Evolutionary conservation across 257 asterid genomes (phyloP).

Genomic region (Scutellaria galericulata): DNA sequence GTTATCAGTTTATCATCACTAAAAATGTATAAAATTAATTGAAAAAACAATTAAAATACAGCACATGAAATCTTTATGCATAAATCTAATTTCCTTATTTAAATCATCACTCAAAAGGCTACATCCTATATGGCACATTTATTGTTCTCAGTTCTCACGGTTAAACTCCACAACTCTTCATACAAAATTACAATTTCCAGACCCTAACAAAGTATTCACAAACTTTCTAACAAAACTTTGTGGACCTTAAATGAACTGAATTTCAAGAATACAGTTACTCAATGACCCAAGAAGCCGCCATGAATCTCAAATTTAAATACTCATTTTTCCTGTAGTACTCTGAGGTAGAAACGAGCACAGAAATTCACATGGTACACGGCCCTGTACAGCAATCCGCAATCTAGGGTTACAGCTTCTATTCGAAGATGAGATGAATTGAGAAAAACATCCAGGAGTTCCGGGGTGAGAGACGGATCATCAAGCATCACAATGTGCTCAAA

Average conservation of each 20-base stretch:
- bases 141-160: slow-evolving; percentile 28
- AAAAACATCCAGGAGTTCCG: not conserved
- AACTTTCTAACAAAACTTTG: slow-evolving; percentile 38
- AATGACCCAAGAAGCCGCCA: not conserved
- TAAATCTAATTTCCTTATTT: not conserved
- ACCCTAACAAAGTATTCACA: slow-evolving; percentile 25
- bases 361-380: slow-evolving; percentile 19
- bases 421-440: not conserved
- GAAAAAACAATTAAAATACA: not conserved
- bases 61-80: not conserved
- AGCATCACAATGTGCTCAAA: slow-evolving; percentile 4
- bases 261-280: not conserved
- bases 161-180: slow-evolving; percentile 16
- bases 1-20: not conserved
- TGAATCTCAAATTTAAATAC: not conserved
- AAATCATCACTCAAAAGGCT: slow-evolving; percentile 23
- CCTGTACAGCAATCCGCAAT: slow-evolving; percentile 24
- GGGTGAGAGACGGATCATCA: slow-evolving; percentile 15
- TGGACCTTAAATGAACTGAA: slow-evolving; percentile 4
- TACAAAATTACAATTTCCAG: slow-evolving; percentile 27
- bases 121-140: slow-evolving; percentile 24
- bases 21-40: not conserved
- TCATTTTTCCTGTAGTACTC: not conserved
- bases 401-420: slow-evolving; percentile 21
- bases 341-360: not conserved